Evolutionary conservation across 176 grass and related monocot genomes (phyloP), one percentile per base, ranked within the genome.

Genomic region (Carex cristatella): DNA sequence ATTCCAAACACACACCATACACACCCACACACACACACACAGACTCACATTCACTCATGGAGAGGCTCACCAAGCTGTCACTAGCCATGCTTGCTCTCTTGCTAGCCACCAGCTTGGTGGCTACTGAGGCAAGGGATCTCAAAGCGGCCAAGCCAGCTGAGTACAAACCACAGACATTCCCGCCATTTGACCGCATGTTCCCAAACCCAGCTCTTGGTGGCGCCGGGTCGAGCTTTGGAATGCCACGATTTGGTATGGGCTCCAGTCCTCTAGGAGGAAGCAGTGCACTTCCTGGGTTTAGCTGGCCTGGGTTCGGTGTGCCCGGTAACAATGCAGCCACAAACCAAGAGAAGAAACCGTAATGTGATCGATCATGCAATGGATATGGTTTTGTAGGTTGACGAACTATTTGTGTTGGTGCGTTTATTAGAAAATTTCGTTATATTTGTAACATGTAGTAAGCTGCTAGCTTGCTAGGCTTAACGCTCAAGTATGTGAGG

Each of bases 101-200:
- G 59, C 63, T 95, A 10, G 86, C 81, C 55, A 69, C 65, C 37
- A 79, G 72, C 10, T 58, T 87, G 83, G 86, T 87, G 61, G 61
- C 56, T 23, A 64, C 84, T 40, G 87, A 93, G 82, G 94, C 90
- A 77, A 88, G 94, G 75, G 86, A 87, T 84, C 85, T 96, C 83
- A 96, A 88, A 88, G 86, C 84, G 54, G 77, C 83, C 28, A 46
- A 79, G 31, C 8, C 72, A 1, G 38, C 40, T 3, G 79, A 44
- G 10, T 51, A 51, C 69, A 82, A 95, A 79, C 91, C 94, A 35
- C 49, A 72, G 69, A 96, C 91, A 79, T 96, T 93, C 86, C 91
- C 91, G 5, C 88, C 88, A 12, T 96, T 96, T 12, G 63, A 65
- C 5, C 42, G 76, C 61, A 32, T 81, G 51, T 81, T 68, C 46